Conservation (phyloP, 768 basidiomycete species). For the Sporobolomyces phaffii region DNA sequence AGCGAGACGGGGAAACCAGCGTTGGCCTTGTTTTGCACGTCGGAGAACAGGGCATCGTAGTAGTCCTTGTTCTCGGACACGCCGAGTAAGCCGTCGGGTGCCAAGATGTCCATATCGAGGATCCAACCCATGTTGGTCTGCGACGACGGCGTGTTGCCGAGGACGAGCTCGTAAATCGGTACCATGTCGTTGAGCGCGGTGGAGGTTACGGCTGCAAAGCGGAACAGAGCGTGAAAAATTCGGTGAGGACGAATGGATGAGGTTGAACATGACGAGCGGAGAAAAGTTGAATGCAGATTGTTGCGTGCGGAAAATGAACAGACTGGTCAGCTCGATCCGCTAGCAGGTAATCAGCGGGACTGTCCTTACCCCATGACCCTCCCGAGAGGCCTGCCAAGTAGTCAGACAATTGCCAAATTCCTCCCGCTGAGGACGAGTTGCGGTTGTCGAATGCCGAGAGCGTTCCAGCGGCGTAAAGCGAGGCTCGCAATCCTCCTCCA, state of each 20-base stretch:
- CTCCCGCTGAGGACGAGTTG: slow-evolving; percentile 59
- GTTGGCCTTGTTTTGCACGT: slow-evolving; percentile 33
- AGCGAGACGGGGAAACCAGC: slow-evolving; percentile 40
- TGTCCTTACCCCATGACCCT: slow-evolving; percentile 34
- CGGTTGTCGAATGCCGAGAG: slow-evolving; percentile 59
- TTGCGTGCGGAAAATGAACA: too few species aligned
- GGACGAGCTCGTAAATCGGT: slow-evolving; percentile 46
- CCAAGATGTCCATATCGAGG: slow-evolving; percentile 56
- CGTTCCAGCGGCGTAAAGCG: slow-evolving; percentile 60
- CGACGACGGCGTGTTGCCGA: slow-evolving; percentile 8
- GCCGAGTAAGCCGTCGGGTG: slow-evolving; percentile 54
- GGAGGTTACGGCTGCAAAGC: slow-evolving; percentile 46
- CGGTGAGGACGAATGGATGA: too few species aligned
- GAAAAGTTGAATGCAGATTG: too few species aligned
- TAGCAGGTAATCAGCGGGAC: too few species aligned
- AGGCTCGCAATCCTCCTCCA: slow-evolving; percentile 66
- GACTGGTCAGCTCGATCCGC: too few species aligned
- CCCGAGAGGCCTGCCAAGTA: slow-evolving; percentile 60
- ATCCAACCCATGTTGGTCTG: slow-evolving; percentile 51
- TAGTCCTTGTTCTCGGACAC: slow-evolving; percentile 54
- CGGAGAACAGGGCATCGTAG: slow-evolving; percentile 41
- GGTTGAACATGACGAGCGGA: too few species aligned
- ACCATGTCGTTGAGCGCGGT: slow-evolving; percentile 64
- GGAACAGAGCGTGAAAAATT: too few species aligned
- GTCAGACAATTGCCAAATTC: slow-evolving; percentile 63